Conservation (phyloP, 163 green algal species). For the Volvox carteri region DNA sequence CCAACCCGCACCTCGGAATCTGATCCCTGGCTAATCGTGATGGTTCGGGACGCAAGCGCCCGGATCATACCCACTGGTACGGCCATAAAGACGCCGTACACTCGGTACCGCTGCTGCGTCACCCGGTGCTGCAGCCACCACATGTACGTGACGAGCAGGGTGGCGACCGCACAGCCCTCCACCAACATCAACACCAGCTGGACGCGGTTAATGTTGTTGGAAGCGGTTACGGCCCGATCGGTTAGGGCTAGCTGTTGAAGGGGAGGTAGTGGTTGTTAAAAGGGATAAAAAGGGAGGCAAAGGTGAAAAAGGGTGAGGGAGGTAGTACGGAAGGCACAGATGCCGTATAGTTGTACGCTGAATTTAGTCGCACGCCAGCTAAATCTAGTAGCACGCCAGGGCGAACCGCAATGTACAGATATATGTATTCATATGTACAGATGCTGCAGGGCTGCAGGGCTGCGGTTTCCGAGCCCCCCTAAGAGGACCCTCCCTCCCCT, state of each 20-base stretch:
- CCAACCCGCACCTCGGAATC: constrained; percentile 23
- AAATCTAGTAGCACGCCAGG: no score
- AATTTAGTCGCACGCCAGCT: no score
- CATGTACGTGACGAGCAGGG: constrained; percentile 48
- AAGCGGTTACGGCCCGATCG: constrained; percentile 21
- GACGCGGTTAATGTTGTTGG: constrained; percentile 48
- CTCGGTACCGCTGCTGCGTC: constrained; percentile 51
- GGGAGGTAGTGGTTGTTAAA: neutral
- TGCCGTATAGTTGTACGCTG: no score
- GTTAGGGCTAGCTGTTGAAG: constrained; percentile 28
- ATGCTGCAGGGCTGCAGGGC: no score
- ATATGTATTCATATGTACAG: no score
- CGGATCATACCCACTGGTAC: constrained; percentile 56
- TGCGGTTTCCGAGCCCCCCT: no score
- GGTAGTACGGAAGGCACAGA: no score
- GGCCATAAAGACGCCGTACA: constrained; percentile 49
- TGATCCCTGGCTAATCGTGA: constrained; percentile 46
- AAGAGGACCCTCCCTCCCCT: no score
- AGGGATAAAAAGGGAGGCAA: no score
- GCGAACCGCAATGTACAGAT: no score
- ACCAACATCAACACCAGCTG: constrained; percentile 50
- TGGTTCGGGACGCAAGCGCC: constrained; percentile 29
- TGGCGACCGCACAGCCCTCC: constrained; percentile 51
- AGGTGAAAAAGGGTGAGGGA: no score
- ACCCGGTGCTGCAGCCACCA: constrained; percentile 55